phyloP scores from a whole-genome alignment of 495 filamentous ascomycete species.

The Daldinia caldariorum region DNA sequence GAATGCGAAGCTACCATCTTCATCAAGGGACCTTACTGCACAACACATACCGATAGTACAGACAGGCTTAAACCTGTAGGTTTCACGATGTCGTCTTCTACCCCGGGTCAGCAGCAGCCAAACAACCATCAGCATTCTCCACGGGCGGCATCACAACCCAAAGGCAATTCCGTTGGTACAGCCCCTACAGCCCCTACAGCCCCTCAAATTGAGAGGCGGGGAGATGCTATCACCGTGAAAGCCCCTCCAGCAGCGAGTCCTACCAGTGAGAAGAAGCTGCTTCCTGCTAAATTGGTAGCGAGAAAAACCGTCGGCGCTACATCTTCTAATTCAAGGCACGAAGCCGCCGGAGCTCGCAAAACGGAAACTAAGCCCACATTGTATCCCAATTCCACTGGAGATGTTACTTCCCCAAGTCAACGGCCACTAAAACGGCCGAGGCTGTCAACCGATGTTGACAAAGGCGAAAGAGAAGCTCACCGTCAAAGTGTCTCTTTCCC shows the following conservation, averaged over 20 bases:
- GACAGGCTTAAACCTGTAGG: not conserved
- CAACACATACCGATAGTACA: conserved; percentile 11
- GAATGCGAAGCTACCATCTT: conserved; percentile 33
- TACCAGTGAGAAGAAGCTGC: conserved; percentile 36
- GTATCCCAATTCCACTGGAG: conserved; percentile 2
- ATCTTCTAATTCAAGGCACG: conserved; percentile 17
- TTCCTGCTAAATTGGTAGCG: conserved; percentile 37
- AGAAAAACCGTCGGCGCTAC: conserved; percentile 34
- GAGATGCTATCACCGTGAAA: conserved; percentile 40
- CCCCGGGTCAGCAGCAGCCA: not conserved
- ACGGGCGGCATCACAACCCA: not conserved
- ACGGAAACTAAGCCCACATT: not conserved
- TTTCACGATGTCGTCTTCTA: not conserved
- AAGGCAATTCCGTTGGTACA: conserved; percentile 9
- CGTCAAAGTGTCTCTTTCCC: conserved; percentile 16
- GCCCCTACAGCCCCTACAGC: not conserved
- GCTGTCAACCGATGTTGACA: conserved; percentile 12
- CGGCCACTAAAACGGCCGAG: conserved; percentile 33
- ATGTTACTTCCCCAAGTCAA: conserved; percentile 14
- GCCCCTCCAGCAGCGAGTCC: not conserved
- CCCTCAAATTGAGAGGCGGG: conserved; percentile 15
- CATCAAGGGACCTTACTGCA: conserved; percentile 28
- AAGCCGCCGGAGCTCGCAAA: not conserved
- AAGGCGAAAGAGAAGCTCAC: not conserved
- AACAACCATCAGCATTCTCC: not conserved